These are phyloP conservation scores for Leishmania turanica DNA, from an alignment of 208 protist genomes.

Conservation along the genomic window DNA sequence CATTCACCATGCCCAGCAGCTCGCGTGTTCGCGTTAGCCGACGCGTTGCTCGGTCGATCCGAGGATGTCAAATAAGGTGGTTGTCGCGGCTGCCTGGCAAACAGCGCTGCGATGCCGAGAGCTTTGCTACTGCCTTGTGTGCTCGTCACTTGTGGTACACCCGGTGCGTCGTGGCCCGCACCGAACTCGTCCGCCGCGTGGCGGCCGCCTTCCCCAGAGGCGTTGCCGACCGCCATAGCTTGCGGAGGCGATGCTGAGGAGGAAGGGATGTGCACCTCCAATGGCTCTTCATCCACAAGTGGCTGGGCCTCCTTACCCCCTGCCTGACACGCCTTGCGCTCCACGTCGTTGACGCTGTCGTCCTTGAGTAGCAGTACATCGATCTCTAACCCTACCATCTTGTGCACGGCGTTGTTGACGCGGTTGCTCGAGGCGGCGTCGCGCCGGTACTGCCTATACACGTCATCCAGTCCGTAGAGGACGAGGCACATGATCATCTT, in stretches of 20 bases:
- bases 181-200: neutral
- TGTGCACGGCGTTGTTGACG: neutral
- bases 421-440: neutral
- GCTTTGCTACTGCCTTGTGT: too few relatives aligned
- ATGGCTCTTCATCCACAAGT: neutral
- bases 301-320: neutral
- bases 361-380: neutral
- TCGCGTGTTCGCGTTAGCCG: neutral
- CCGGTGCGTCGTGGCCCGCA: neutral
- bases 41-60: neutral
- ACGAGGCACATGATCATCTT: constrained; percentile 78
- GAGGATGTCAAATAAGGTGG: neutral
- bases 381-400: neutral
- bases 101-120: neutral
- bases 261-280: neutral
- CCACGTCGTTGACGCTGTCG: neutral
- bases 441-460: constrained; percentile 9
- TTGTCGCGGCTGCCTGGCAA: neutral
- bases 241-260: neutral
- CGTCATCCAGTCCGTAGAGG: constrained; percentile 42
- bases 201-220: neutral
- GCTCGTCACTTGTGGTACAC: neutral
- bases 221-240: neutral
- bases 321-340: neutral
- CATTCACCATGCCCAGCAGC: neutral